Percentiles rank a stretch among this genome's conserved stretches.
Conservation (phyloP, 2,329 filamentous ascomycete species). For the Epichloe sp. region DNA sequence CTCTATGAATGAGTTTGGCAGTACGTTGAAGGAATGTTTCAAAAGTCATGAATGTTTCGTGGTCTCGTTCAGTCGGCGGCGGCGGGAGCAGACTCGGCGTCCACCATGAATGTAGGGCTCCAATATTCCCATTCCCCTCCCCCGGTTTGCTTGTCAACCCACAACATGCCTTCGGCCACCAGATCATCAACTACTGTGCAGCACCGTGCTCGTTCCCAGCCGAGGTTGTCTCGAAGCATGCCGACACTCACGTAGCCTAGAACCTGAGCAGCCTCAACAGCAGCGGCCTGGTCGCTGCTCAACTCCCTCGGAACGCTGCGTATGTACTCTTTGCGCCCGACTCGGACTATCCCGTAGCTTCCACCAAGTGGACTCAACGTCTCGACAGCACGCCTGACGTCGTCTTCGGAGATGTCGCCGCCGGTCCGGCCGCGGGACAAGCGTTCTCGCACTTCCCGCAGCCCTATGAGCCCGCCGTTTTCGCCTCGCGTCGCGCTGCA, state of each 20-base stretch:
- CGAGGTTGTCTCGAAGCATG: slow-evolving; percentile 77
- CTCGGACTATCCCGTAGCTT: slow-evolving; percentile 70
- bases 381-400: slow-evolving; percentile 78
- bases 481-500: slow-evolving; percentile 76
- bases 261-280: slow-evolving; percentile 81
- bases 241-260: slow-evolving; percentile 81
- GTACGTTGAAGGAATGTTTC: no score
- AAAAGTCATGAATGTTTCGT: no score
- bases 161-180: slow-evolving; percentile 77
- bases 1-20: no score
- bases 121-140: slow-evolving; percentile 77
- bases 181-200: slow-evolving; percentile 84
- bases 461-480: slow-evolving; percentile 83
- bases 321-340: slow-evolving; percentile 78
- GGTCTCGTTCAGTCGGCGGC: neutral
- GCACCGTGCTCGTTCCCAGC: slow-evolving; percentile 75
- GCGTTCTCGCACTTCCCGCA: slow-evolving; percentile 65
- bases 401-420: slow-evolving; percentile 77
- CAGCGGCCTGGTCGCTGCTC: slow-evolving; percentile 84
- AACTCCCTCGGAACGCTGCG: slow-evolving; percentile 89
- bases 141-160: slow-evolving; percentile 76
- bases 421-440: slow-evolving; percentile 60
- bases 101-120: slow-evolving; percentile 64
- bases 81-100: slow-evolving; percentile 14
- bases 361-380: slow-evolving; percentile 79